A percentile compares a stretch with the other conserved stretches of the same genome.
These are phyloP conservation scores for Diaporthe eres DNA, from an alignment of 2,329 filamentous ascomycete genomes.

Conservation along the genomic window DNA sequence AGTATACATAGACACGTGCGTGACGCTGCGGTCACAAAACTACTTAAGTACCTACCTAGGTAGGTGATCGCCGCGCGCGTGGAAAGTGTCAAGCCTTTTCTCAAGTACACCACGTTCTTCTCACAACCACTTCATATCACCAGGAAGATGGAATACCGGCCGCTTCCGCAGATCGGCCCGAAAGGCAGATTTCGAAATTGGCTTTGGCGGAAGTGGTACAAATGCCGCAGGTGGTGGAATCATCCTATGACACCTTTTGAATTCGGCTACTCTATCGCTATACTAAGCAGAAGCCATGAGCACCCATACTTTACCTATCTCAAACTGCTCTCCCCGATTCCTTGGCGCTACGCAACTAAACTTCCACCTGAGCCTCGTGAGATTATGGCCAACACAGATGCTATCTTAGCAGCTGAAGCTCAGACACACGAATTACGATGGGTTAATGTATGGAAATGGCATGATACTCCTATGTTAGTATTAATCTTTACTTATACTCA, in stretches of 20 bases:
- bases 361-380: neutral
- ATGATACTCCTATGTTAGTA: constrained; percentile 14
- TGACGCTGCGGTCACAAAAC: too few species aligned
- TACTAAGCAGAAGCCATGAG: neutral
- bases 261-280: neutral
- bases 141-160: neutral
- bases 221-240: constrained; percentile 6
- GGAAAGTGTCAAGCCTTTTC: too few species aligned
- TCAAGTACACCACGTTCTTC: neutral
- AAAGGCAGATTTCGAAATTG: constrained; percentile 2
- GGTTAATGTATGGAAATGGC: constrained; percentile 10
- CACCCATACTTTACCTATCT: constrained; percentile 12
- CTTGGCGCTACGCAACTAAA: neutral
- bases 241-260: neutral
- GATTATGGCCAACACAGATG: neutral
- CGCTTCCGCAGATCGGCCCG: neutral
- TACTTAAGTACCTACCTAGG: too few species aligned
- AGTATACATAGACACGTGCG: too few species aligned
- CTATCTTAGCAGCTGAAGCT: neutral
- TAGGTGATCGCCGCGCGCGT: too few species aligned
- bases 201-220: constrained; percentile 8
- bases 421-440: neutral
- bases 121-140: neutral
- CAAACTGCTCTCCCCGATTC: constrained; percentile 3
- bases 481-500: neutral